Base-by-base conservation (phyloP, 2,329 filamentous ascomycete genomes). In the Penicillium rolfsii region DNA sequence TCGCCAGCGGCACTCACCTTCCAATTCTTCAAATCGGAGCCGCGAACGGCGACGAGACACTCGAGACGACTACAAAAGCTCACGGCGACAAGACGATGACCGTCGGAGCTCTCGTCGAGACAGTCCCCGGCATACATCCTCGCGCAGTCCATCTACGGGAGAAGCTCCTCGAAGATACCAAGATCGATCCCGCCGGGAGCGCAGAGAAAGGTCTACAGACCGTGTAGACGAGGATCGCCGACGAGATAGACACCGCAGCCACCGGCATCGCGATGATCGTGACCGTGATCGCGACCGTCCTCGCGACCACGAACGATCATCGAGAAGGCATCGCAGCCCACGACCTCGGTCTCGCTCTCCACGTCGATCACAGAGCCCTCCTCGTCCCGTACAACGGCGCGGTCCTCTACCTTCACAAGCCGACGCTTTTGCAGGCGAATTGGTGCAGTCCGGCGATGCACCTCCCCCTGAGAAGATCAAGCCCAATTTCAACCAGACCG, bases 401-500 rank as follows among this genome's bases (percentile, higher is more conserved):
- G 73, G 70, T 12, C 79, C 81, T 3, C 76, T 83, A 14, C 80
- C 79, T 35, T 81, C 80, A 3, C 81, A 83, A 61, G 66, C 74
- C 55, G 78, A 81, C 38, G 79, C 79, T 24, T 83, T 82, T 65
- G 55, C 64, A n/a, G 74, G 71, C 24, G 71, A 73, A 35, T 65
- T 71, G 58, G 64, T 63, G 33, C 64, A 63, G 33, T 63, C 74
- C 33, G 66, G 62, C 3, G 67, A 70, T 4, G 71, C 67, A n/a
- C 73, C 73, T 26, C 69, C 70, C 1, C 71, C 73, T 1, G 72
- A 73, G 24, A 76, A 95, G 72, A 89, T 98, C 74, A 93, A 93
- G 76, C 91, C 93, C 43, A 99, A 97, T 77, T 96, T 90, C 76
- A 86, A 85, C 22, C 86, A 83, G 36, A 93, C 93, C 0, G 95